Conservation (phyloP, 495 filamentous ascomycete species). For the Podospora pseudocomata region DNA sequence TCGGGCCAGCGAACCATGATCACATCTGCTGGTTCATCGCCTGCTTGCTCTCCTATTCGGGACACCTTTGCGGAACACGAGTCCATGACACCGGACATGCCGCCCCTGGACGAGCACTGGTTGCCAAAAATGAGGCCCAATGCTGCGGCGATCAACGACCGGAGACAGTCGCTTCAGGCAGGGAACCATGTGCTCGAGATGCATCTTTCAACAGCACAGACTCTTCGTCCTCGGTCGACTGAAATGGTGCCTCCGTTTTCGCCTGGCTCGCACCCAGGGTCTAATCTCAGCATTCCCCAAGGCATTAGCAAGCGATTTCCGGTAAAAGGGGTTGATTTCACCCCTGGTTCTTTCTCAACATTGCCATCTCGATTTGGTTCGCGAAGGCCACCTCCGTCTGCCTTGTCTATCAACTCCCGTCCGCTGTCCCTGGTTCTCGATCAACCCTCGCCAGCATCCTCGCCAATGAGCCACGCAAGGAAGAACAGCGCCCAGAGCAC, state of each 20-base stretch:
- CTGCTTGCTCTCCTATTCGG: slow-evolving; percentile 47
- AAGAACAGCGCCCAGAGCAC: slow-evolving; percentile 10
- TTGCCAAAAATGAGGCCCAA: slow-evolving; percentile 48
- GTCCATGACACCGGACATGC: slow-evolving; percentile 19
- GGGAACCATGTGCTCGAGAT: slow-evolving; percentile 42
- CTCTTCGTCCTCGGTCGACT: slow-evolving; percentile 27
- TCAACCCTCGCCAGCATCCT: slow-evolving; percentile 41
- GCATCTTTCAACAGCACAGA: slow-evolving; percentile 29
- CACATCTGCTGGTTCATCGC: slow-evolving; percentile 54
- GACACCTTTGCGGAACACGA: slow-evolving; percentile 45
- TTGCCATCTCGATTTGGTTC: slow-evolving; percentile 19
- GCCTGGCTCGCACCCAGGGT: slow-evolving; percentile 24
- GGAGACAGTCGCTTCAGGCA: slow-evolving; percentile 52
- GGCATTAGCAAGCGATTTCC: slow-evolving; percentile 43
- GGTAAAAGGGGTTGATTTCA: slow-evolving; percentile 26
- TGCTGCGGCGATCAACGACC: slow-evolving; percentile 48
- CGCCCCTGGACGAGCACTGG: slow-evolving; percentile 27
- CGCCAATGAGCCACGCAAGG: slow-evolving; percentile 10
- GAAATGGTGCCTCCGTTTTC: slow-evolving; percentile 14
- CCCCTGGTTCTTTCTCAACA: slow-evolving; percentile 10
- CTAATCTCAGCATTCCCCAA: slow-evolving; percentile 51
- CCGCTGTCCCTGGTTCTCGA: slow-evolving; percentile 50
- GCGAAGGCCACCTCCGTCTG: slow-evolving; percentile 42
- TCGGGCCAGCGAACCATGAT: slow-evolving; percentile 56
- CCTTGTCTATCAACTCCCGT: slow-evolving; percentile 39